Evolutionary conservation across 2,329 filamentous ascomycete species (phyloP).

Genomic region (Neodidymelliopsis sp.): DNA sequence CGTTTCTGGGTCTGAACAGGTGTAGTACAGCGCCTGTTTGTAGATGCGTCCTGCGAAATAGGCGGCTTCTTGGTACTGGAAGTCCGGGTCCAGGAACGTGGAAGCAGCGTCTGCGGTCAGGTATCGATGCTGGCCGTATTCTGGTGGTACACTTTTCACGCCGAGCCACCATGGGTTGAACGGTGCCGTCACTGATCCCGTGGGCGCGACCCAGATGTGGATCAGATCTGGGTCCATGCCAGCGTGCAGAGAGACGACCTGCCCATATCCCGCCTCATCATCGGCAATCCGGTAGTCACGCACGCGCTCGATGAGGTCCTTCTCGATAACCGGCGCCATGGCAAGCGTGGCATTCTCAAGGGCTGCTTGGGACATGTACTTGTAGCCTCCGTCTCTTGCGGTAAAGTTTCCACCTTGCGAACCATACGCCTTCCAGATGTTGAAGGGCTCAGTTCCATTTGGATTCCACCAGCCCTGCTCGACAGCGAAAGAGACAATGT

Average conservation of each 20-base stretch:
- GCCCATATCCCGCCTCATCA: slow-evolving; percentile 48
- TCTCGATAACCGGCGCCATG: slow-evolving; percentile 59
- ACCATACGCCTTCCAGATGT: slow-evolving; percentile 48
- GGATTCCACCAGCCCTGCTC: slow-evolving; percentile 48
- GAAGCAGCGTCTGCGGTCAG: slow-evolving; percentile 44
- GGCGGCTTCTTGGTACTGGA: slow-evolving; percentile 41
- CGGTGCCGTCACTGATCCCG: slow-evolving; percentile 44
- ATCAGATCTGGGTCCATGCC: slow-evolving; percentile 41
- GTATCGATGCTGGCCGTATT: slow-evolving; percentile 47
- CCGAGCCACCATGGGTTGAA: slow-evolving; percentile 49
- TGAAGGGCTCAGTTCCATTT: slow-evolving; percentile 42
- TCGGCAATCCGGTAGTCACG: slow-evolving; percentile 48
- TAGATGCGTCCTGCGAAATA: slow-evolving; percentile 37
- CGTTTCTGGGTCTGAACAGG: slow-evolving; percentile 35
- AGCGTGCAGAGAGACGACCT: slow-evolving; percentile 40
- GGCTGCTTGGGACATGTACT: slow-evolving; percentile 49
- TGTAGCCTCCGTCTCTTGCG: slow-evolving; percentile 46
- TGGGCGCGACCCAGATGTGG: slow-evolving; percentile 47
- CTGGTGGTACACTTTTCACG: slow-evolving; percentile 38
- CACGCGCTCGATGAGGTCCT: slow-evolving; percentile 54
- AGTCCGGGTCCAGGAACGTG: slow-evolving; percentile 45
- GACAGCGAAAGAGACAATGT: slow-evolving; percentile 46
- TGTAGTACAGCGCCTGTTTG: slow-evolving; percentile 41
- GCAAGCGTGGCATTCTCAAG: slow-evolving; percentile 47
- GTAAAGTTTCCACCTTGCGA: slow-evolving; percentile 37